phyloP scores from a whole-genome alignment of 495 filamentous ascomycete species.

The Penicillium taxi region DNA sequence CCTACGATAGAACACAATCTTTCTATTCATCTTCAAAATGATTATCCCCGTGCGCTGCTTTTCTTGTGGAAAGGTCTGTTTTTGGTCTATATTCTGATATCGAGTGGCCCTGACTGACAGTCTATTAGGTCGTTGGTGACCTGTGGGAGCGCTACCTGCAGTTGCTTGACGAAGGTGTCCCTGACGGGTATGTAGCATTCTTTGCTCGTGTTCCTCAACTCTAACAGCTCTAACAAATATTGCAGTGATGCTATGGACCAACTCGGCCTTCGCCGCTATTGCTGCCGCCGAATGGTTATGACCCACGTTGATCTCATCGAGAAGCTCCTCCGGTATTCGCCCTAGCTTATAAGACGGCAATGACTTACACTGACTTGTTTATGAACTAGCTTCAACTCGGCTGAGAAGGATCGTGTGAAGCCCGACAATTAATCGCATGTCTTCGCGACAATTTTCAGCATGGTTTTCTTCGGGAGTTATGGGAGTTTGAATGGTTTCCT shows the following conservation, averaged over 20 bases:
- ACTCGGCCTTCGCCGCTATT: constrained; percentile 89
- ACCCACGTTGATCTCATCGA: constrained; percentile 99
- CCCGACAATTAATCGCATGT: too few relatives aligned
- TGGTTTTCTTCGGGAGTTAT: too few relatives aligned
- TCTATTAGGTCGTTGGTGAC: constrained; percentile 77
- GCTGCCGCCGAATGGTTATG: constrained; percentile 98
- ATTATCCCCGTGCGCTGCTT: constrained; percentile 98
- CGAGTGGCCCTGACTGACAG: constrained; percentile 9
- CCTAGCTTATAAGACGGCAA: background rate
- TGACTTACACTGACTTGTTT: background rate
- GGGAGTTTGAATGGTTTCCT: too few relatives aligned
- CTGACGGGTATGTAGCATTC: constrained; percentile 57
- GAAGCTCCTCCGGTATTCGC: constrained; percentile 82
- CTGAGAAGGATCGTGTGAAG: constrained; percentile 31
- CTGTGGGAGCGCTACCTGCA: constrained; percentile 90
- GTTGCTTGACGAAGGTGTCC: constrained; percentile 67
- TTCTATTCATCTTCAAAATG: constrained; percentile 50
- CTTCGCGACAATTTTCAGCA: too few relatives aligned
- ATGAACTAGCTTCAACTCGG: constrained; percentile 24
- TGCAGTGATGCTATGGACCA: constrained; percentile 85
- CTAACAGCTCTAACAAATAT: constrained; percentile 5
- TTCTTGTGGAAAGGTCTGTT: constrained; percentile 91
- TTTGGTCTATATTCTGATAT: background rate
- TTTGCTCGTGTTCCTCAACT: background rate
- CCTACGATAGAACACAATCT: background rate